phyloP scores from a whole-genome alignment of 179 eudicot genomes.

The Spergularia azorica region DNA sequence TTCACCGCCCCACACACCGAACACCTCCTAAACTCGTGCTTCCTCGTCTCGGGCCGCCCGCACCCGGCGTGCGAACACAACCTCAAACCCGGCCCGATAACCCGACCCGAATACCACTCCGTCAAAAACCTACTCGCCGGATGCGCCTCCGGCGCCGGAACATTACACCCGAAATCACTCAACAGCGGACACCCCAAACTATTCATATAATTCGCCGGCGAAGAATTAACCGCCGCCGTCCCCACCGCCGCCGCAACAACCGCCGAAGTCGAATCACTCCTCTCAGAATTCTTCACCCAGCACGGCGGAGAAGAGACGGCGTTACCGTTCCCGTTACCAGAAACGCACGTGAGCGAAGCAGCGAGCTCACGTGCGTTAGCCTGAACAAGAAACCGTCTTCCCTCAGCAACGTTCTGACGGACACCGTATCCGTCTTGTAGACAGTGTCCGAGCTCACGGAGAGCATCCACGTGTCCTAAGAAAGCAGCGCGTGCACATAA shows the following conservation, averaged over 20 bases:
- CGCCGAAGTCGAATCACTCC: too few species aligned
- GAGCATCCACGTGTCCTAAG: slow-evolving; percentile 60
- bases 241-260: too few species aligned
- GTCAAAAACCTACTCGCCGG: slow-evolving; percentile 53
- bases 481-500: slow-evolving; percentile 65
- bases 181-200: slow-evolving; percentile 38
- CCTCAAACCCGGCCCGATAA: slow-evolving; percentile 46
- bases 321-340: not conserved
- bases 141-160: slow-evolving; percentile 51
- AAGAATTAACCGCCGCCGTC: too few species aligned
- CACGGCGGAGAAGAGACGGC: not conserved
- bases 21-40: slow-evolving; percentile 84
- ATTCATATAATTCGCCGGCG: not conserved
- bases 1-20: slow-evolving; percentile 85
- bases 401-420: slow-evolving; percentile 43
- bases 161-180: slow-evolving; percentile 59
- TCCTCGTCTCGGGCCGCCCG: slow-evolving; percentile 81
- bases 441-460: slow-evolving; percentile 73
- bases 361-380: slow-evolving; percentile 71
- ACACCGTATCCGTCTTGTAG: slow-evolving; percentile 74
- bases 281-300: too few species aligned
- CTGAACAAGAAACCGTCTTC: slow-evolving; percentile 57
- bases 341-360: slow-evolving; percentile 27
- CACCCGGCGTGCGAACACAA: slow-evolving; percentile 73
- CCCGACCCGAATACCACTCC: slow-evolving; percentile 45